These are phyloP conservation scores for Chalaropsis thielavioides DNA, from an alignment of 2,329 filamentous ascomycete species.

Conservation along the genomic window DNA sequence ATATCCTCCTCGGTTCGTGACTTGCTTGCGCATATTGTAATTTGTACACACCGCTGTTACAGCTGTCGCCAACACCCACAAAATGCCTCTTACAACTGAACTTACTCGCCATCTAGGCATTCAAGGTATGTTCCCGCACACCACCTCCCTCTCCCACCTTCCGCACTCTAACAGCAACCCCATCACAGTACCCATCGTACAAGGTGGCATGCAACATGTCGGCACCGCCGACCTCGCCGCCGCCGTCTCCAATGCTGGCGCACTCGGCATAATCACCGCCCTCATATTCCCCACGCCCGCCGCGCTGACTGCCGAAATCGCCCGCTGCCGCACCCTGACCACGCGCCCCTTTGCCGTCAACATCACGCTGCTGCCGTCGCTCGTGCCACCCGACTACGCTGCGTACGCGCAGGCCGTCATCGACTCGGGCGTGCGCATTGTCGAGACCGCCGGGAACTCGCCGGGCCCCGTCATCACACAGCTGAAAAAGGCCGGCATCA, in stretches of 20 bases:
- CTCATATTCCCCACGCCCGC: conserved; percentile 88
- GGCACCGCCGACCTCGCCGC: conserved; percentile 66
- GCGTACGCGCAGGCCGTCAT: conserved; percentile 88
- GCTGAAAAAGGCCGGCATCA: conserved; percentile 66
- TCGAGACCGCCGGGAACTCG: conserved; percentile 81
- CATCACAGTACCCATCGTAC: conserved; percentile 56
- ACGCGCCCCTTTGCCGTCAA: conserved; percentile 79
- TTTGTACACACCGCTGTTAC: background rate
- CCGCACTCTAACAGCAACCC: background rate
- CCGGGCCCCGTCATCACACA: conserved; percentile 82
- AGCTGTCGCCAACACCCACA: conserved; percentile 18
- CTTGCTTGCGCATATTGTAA: no score
- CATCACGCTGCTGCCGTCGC: conserved; percentile 78
- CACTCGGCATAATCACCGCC: conserved; percentile 68
- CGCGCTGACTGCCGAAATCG: conserved; percentile 87
- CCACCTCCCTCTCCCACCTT: background rate
- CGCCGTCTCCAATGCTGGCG: conserved; percentile 68
- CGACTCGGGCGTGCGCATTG: conserved; percentile 79
- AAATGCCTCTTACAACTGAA: conserved; percentile 44
- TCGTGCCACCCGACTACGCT: conserved; percentile 80
- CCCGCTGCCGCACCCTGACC: conserved; percentile 67
- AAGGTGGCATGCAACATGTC: conserved; percentile 79
- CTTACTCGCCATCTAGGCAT: conserved; percentile 45
- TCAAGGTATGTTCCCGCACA: conserved; percentile 26
- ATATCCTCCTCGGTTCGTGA: no score